Evolutionary conservation across 495 filamentous ascomycete genomes (phyloP).

Genomic region (Elaphomyces granulatus): DNA sequence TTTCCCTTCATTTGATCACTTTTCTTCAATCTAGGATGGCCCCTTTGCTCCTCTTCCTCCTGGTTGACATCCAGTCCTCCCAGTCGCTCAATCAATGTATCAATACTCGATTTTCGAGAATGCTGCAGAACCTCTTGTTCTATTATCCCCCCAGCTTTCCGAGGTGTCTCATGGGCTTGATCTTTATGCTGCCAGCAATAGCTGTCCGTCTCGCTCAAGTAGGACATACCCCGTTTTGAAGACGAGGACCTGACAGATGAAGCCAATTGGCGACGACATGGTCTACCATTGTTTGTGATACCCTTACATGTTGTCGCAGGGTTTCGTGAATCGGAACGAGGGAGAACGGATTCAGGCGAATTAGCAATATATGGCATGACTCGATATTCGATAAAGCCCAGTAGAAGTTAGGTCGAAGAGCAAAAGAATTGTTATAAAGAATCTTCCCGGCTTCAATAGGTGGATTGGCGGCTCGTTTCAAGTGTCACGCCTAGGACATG

Average conservation of each 20-base stretch:
- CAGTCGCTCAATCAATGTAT: conserved; percentile 65
- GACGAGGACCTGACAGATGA: conserved; percentile 23
- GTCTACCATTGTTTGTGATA: conserved; percentile 59
- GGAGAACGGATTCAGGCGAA: conserved; percentile 70
- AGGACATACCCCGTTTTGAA: conserved; percentile 21
- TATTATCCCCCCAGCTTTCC: not conserved
- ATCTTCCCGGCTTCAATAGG: too few species aligned
- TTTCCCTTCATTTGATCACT: conserved; percentile 13
- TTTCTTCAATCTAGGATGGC: conserved; percentile 10
- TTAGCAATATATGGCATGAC: conserved; percentile 63
- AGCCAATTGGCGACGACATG: conserved; percentile 58
- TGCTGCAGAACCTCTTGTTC: conserved; percentile 7
- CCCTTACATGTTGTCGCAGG: conserved; percentile 78
- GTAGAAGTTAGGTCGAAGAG: too few species aligned
- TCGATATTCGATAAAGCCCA: too few species aligned
- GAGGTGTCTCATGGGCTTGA: conserved; percentile 42
- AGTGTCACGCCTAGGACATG: too few species aligned
- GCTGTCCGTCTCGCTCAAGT: conserved; percentile 34
- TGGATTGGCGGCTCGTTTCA: too few species aligned
- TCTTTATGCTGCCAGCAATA: conserved; percentile 96
- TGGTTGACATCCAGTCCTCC: conserved; percentile 53
- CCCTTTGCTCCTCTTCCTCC: conserved; percentile 5
- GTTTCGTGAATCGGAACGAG: conserved; percentile 68
- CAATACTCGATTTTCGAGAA: conserved; percentile 51
- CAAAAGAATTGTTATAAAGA: too few species aligned